phyloP scores from a whole-genome alignment of 345 rosid species.

The Citrus reticulata region DNA sequence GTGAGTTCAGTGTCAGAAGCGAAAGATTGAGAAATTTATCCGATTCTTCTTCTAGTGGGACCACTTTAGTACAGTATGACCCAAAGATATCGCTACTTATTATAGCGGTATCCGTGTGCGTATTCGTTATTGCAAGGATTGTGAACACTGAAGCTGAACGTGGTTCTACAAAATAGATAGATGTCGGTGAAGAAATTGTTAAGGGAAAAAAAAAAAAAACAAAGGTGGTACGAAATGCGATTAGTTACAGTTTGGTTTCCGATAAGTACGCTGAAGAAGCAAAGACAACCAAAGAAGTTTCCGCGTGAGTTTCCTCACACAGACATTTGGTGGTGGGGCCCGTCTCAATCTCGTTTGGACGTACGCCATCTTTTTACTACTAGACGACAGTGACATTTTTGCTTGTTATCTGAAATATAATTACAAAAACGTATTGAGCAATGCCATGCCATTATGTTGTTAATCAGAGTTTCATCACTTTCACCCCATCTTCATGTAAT shows the following conservation, averaged over 20 bases:
- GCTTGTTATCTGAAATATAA: background rate
- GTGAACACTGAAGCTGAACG: too few species aligned
- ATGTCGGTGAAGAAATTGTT: background rate
- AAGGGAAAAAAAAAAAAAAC: too few species aligned
- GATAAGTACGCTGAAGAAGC: background rate
- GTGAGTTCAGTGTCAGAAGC: background rate
- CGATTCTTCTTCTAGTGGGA: background rate
- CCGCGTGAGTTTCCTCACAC: background rate
- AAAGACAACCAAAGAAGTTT: constrained; percentile 3
- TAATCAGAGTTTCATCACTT: too few species aligned
- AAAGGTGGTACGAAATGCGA: background rate
- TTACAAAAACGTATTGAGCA: too few species aligned
- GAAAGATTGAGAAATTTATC: background rate
- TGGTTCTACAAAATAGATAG: too few species aligned
- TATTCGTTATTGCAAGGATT: too few species aligned
- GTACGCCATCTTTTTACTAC: background rate
- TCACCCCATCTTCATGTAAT: too few species aligned
- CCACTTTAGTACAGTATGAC: background rate
- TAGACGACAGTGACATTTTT: background rate
- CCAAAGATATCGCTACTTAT: background rate
- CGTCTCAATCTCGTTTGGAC: background rate
- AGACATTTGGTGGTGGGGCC: background rate
- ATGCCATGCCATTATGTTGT: too few species aligned
- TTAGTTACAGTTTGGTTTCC: constrained; percentile 1
- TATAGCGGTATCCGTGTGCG: background rate